Evolutionary conservation across 345 rosid species (phyloP), one percentile per base, ranked within the genome.

Genomic region (Salix brachista): DNA sequence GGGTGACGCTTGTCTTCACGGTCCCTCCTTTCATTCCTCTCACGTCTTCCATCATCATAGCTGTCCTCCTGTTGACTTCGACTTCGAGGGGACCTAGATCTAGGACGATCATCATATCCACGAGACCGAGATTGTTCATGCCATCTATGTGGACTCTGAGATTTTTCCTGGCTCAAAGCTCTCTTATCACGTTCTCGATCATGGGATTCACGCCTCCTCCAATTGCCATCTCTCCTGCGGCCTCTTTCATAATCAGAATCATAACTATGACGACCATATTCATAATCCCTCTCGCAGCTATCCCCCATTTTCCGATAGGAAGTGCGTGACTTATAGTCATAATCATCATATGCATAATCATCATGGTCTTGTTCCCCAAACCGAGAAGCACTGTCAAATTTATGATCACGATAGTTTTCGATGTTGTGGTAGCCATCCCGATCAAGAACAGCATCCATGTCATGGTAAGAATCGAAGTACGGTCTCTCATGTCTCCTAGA

Each of bases 171-270:
- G 80, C 91, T 90, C 77, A 80, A 85, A 81, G 84, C 82, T 88
- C 91, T 91, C 73, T 76, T 91, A 77, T 92, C 96, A 81, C 86
- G 87, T 46, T 86, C 97, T 76, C 90, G 87, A 62, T 90, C 95
- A 75, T 86, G 90, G 18, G 94, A 89, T 62, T 83, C 90, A 80
- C 86, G 88, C 77, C 88, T 88, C 88, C 88, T 89, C 85, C 88
- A 86, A 77, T 46, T 87, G 68, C 87, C 90, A 65, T 90, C 98
- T 84, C 97, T 91, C 79, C 86, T 82, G 78, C 83, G 82, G 41
- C 90, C 92, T 85, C 89, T 89, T 36, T 94, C 99, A 87, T 91
- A 89, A 84, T 96, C 97, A 73, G 97, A 91, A 86, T 96, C 99
- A 89, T 87, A 87, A 85, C 97, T 88, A 74, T 82, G 92, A 37